A percentile compares a stretch with the other conserved stretches of the same genome.
Evolutionary conservation across 177 flowering plant genomes (phyloP).

Genomic region (Tripterygium wilfordii): DNA sequence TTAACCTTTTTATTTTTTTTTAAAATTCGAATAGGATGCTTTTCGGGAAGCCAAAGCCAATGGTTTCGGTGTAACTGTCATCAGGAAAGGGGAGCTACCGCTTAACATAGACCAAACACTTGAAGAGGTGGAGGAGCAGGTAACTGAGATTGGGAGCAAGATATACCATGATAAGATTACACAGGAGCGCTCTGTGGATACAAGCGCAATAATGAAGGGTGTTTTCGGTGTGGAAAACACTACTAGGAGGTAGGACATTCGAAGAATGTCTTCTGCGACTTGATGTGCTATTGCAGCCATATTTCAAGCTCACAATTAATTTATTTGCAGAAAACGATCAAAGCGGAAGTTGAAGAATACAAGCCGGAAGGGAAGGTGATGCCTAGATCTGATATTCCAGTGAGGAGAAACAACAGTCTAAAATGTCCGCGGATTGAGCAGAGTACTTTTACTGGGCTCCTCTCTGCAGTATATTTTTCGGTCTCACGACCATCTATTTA

Average conservation of each 20-base stretch:
- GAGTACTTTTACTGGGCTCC: too few species aligned
- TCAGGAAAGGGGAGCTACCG: conserved; percentile 73
- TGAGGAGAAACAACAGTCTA: too few species aligned
- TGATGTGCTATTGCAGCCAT: too few species aligned
- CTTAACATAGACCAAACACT: conserved; percentile 71
- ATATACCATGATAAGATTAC: conserved; percentile 36
- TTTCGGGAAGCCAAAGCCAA: conserved; percentile 86
- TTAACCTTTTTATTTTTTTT: background rate
- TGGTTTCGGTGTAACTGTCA: conserved; percentile 82
- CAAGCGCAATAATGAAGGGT: conserved; percentile 61
- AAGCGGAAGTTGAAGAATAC: conserved; percentile 24
- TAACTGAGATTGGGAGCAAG: conserved; percentile 87
- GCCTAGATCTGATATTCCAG: too few species aligned
- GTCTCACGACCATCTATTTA: too few species aligned
- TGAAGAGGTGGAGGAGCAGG: conserved; percentile 61
- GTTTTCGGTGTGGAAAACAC: conserved; percentile 20
- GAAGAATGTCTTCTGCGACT: background rate
- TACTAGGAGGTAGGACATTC: conserved; percentile 27
- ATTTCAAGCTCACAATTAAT: background rate
- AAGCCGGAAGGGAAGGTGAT: conserved; percentile 12
- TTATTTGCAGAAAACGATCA: conserved; percentile 19
- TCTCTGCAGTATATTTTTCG: too few species aligned
- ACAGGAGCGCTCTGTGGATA: conserved; percentile 62
- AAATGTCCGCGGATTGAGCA: too few species aligned
- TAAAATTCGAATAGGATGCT: conserved; percentile 44